Evolutionary conservation across 768 basidiomycete genomes (phyloP).

Genomic region (Lentinula lateritia): DNA sequence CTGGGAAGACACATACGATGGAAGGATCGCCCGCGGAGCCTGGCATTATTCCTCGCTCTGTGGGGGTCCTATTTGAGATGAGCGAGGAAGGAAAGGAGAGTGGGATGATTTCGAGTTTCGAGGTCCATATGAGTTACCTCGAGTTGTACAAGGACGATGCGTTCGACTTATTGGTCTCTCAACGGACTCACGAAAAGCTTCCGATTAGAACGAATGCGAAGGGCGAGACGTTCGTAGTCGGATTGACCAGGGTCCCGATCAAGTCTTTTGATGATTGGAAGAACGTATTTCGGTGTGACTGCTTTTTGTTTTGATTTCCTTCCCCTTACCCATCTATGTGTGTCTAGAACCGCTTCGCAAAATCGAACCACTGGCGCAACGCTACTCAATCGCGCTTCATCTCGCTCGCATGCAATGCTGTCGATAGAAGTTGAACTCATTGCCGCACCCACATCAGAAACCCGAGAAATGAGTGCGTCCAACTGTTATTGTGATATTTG

Average conservation of each 20-base stretch:
- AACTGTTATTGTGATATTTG: not conserved
- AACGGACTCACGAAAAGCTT: conserved; percentile 56
- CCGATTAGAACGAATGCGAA: conserved; percentile 49
- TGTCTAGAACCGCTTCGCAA: conserved; percentile 60
- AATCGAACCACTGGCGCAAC: conserved; percentile 84
- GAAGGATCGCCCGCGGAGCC: conserved; percentile 69
- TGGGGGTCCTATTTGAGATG: conserved; percentile 60
- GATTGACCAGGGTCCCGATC: conserved; percentile 38
- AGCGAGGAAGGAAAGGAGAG: conserved; percentile 21
- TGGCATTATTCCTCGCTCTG: conserved; percentile 82
- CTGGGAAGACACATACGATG: conserved; percentile 92
- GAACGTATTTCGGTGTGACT: conserved; percentile 36
- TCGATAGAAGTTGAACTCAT: conserved; percentile 63
- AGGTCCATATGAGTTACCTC: conserved; percentile 55
- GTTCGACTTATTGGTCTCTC: conserved; percentile 77
- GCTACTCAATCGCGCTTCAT: conserved; percentile 78
- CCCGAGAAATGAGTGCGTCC: conserved; percentile 46
- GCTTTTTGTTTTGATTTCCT: not conserved
- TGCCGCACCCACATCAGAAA: conserved; percentile 26
- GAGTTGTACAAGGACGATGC: conserved; percentile 92
- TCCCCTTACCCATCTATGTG: not conserved
- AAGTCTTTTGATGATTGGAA: conserved; percentile 39
- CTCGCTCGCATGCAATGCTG: conserved; percentile 84
- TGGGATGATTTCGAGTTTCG: not conserved
- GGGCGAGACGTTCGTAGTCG: conserved; percentile 52